A percentile compares a stretch with the other conserved stretches of the same genome.
phyloP scores from a whole-genome alignment of 129 eudicot species.

The Dittrichia graveolens region DNA sequence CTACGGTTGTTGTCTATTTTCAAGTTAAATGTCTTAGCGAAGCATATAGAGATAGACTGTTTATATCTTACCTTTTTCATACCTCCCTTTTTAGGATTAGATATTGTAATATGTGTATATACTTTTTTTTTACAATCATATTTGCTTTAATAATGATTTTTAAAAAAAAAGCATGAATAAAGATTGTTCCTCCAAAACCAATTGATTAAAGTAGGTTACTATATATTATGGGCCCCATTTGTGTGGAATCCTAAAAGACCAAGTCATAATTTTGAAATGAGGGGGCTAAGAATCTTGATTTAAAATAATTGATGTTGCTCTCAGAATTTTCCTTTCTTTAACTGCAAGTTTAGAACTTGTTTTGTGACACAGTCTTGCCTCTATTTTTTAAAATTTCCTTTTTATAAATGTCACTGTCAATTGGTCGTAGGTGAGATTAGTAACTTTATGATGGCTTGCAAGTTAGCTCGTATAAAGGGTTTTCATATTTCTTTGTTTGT shows the following conservation, averaged over 20 bases:
- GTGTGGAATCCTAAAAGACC: slow-evolving; percentile 25
- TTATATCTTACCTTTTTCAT: too few relatives aligned
- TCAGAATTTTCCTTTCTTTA: slow-evolving; percentile 7
- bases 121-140: background rate
- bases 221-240: slow-evolving; percentile 19
- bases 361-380: slow-evolving; percentile 7
- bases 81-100: too few relatives aligned
- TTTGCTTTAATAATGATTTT: background rate
- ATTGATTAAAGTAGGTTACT: slow-evolving; percentile 20
- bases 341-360: slow-evolving; percentile 31
- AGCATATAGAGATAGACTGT: too few relatives aligned
- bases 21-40: too few relatives aligned
- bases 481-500: background rate
- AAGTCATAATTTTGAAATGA: slow-evolving; percentile 1
- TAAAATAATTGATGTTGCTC: slow-evolving; percentile 18
- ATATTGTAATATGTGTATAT: background rate
- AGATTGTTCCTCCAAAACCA: slow-evolving; percentile 4
- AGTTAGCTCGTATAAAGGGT: background rate
- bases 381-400: background rate
- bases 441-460: slow-evolving; percentile 14
- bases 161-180: background rate
- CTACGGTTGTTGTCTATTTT: too few relatives aligned
- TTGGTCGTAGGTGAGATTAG: slow-evolving; percentile 13
- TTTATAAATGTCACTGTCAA: background rate
- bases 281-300: slow-evolving; percentile 31